phyloP scores from a whole-genome alignment of 73 alveolate genomes.

The Paramecium pentaurelia region DNA sequence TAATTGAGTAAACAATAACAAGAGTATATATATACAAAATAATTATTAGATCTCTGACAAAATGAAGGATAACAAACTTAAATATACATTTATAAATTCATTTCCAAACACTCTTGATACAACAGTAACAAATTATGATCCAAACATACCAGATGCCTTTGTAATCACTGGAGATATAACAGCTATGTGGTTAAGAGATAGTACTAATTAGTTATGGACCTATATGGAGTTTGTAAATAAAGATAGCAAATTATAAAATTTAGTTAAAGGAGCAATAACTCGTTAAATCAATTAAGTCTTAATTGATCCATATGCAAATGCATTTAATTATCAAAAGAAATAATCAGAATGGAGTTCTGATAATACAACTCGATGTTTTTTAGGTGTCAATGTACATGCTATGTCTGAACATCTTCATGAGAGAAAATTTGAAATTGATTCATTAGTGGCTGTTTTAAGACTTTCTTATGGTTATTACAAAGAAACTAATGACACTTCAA shows the following conservation, averaged over 20 bases:
- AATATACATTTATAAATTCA: constrained; percentile 70
- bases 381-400: constrained; percentile 68
- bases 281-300: constrained; percentile 68
- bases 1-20: constrained; percentile 43
- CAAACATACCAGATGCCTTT: constrained; percentile 72
- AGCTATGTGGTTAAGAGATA: constrained; percentile 90
- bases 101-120: constrained; percentile 91
- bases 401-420: constrained; percentile 79
- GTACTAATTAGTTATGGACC: constrained; percentile 81
- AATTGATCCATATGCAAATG: constrained; percentile 87
- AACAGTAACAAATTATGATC: constrained; percentile 66
- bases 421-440: constrained; percentile 84
- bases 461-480: constrained; percentile 61
- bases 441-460: constrained; percentile 77
- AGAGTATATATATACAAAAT: background rate
- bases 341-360: constrained; percentile 76
- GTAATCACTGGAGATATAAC: constrained; percentile 84
- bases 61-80: constrained; percentile 64
- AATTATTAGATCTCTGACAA: background rate
- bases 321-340: constrained; percentile 70
- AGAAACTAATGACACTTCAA: constrained; percentile 59
- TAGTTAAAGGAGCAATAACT: constrained; percentile 72
- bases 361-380: constrained; percentile 68
- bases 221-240: constrained; percentile 72
- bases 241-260: constrained; percentile 67